These are phyloP conservation scores for Verticillium isaacii DNA, from an alignment of 2,329 filamentous ascomycete genomes.

Conservation along the genomic window DNA sequence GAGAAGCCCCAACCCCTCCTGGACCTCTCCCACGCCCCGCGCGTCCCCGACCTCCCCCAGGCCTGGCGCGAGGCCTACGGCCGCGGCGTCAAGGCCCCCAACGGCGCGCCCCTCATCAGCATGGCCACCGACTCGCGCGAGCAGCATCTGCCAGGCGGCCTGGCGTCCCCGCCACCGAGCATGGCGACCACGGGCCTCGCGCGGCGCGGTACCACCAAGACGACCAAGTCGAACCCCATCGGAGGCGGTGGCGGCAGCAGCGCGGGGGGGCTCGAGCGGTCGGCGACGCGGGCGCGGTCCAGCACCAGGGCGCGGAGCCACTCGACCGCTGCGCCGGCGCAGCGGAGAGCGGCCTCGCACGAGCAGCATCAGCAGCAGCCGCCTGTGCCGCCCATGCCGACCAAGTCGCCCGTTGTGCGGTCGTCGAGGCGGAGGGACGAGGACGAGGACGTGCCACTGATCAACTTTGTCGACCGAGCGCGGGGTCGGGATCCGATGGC, in stretches of 20 bases:
- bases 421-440: constrained; percentile 5
- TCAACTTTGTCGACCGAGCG: constrained; percentile 12
- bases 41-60: constrained; percentile 60
- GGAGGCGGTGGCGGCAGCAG: background rate
- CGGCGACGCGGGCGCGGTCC: background rate
- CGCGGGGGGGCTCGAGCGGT: background rate
- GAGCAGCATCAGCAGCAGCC: constrained; percentile 7
- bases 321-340: constrained; percentile 7
- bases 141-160: background rate
- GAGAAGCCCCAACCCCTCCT: constrained; percentile 56
- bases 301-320: constrained; percentile 6
- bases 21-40: constrained; percentile 55
- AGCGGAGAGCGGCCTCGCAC: constrained; percentile 10
- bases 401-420: background rate
- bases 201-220: constrained; percentile 2
- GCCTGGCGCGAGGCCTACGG: constrained; percentile 49
- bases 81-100: constrained; percentile 34
- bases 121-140: constrained; percentile 28
- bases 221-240: background rate
- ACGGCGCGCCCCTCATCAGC: constrained; percentile 41
- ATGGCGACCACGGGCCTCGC: background rate
- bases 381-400: constrained; percentile 11
- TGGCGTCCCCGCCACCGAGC: background rate
- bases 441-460: constrained; percentile 13
- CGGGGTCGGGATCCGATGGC: constrained; percentile 7